Base-by-base conservation (phyloP, 78 protist species). In the Trichosphaerium sp. region DNA sequence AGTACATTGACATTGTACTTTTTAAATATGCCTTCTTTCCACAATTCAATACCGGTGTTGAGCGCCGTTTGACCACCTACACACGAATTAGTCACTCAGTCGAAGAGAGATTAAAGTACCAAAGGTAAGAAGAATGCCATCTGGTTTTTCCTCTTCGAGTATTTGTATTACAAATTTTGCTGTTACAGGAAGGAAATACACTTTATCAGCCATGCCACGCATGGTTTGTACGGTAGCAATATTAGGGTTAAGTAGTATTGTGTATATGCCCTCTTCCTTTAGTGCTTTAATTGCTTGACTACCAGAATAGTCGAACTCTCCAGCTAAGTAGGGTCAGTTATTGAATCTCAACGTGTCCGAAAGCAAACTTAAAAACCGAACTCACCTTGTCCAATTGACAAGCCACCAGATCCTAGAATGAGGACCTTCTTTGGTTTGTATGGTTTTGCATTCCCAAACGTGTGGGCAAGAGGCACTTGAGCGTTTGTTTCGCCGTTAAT, bases 271-370 rank as follows among this genome's bases (percentile, higher is more conserved):
- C 55, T 72, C 85, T 59, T 84, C 83, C 63, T 67, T 51, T 40
- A 84, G 79, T 25, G 80, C 72, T 48, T 84, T 84, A 62, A 84
- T 71, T 26, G 71, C 58, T 55, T 83, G 82, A 5, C 75, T 64
- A 51, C 95, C 87, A 0, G 81, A 70, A 74, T 85, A 85, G 80
- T 85, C 91, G 56, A 85, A 85, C n/a, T n/a, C n/a, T n/a, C n/a
- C n/a, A n/a, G n/a, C n/a, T n/a, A n/a, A n/a, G n/a, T n/a, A n/a
- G n/a, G n/a, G n/a, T n/a, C n/a, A n/a, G n/a, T n/a, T n/a, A n/a
- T n/a, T n/a, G n/a, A n/a, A n/a, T n/a, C n/a, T n/a, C n/a, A n/a
- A n/a, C n/a, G n/a, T n/a, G n/a, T n/a, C n/a, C n/a, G n/a, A n/a
- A n/a, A n/a, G n/a, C n/a, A n/a, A n/a, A n/a, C n/a, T n/a, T n/a